Evolutionary conservation across 495 filamentous ascomycete species (phyloP).

Genomic region (Podospora australis): DNA sequence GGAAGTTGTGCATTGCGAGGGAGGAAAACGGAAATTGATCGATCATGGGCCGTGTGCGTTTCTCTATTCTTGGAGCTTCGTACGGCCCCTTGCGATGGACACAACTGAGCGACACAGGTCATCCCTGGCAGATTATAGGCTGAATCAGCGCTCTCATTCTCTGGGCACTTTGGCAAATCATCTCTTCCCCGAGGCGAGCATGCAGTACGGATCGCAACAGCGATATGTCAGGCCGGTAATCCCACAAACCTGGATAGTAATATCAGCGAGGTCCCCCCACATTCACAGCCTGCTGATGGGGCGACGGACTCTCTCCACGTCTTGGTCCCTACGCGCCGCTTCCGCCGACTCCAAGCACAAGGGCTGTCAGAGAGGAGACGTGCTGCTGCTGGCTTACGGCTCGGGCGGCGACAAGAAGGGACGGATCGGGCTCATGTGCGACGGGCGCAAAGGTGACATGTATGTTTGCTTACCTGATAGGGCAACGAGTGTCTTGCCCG

Average conservation of each 20-base stretch:
- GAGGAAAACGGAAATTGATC: background rate
- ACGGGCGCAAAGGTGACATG: slow-evolving; percentile 11
- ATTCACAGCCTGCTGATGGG: slow-evolving; percentile 1
- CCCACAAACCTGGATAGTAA: slow-evolving; percentile 9
- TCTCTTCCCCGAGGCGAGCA: background rate
- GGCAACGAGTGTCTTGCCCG: slow-evolving; percentile 15
- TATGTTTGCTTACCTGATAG: slow-evolving; percentile 16
- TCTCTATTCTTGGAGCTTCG: background rate
- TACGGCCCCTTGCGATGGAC: background rate
- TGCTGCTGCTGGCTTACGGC: no score
- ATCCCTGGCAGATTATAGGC: slow-evolving; percentile 7
- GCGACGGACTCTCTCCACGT: slow-evolving; percentile 29
- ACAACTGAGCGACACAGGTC: slow-evolving; percentile 5
- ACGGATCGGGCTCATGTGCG: background rate
- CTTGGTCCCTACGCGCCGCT: slow-evolving; percentile 14
- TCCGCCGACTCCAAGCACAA: no score
- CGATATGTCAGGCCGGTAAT: background rate
- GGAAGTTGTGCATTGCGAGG: slow-evolving; percentile 3
- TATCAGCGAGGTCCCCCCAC: background rate
- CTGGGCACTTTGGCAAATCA: slow-evolving; percentile 6
- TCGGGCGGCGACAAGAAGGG: background rate
- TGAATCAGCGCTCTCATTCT: background rate
- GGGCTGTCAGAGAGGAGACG: no score
- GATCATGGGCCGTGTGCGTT: background rate
- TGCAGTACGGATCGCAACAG: background rate